A percentile compares a stretch with the other conserved stretches of the same genome.
Conservation (phyloP, 2,329 filamentous ascomycete species). For the Tympanopsis confertula region DNA sequence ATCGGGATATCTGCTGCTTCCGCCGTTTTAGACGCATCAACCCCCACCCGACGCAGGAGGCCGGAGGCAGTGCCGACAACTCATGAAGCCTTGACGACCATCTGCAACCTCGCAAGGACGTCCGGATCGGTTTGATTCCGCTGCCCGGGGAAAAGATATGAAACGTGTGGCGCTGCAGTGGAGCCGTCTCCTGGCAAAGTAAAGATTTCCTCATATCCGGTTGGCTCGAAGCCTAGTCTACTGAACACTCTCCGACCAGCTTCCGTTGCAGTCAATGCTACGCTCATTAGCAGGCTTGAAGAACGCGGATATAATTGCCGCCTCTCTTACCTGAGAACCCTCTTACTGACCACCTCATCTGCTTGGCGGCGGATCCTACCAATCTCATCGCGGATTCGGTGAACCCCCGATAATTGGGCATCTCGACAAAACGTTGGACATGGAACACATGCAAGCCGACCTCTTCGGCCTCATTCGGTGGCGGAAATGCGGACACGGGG, state of each 20-base stretch:
- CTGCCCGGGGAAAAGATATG: too few relatives aligned
- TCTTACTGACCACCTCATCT: slow-evolving; percentile 10
- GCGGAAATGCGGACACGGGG: slow-evolving; percentile 12
- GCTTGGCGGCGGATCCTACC: slow-evolving; percentile 5
- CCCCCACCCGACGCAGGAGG: too few relatives aligned
- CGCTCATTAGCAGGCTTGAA: background rate
- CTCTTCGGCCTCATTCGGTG: slow-evolving; percentile 3
- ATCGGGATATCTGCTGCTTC: too few relatives aligned
- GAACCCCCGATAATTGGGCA: slow-evolving; percentile 7
- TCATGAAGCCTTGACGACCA: too few relatives aligned
- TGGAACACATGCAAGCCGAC: slow-evolving; percentile 23
- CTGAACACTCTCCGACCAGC: slow-evolving; percentile 14
- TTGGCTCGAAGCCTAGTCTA: slow-evolving; percentile 12
- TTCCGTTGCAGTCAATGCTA: slow-evolving; percentile 16
- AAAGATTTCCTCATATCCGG: slow-evolving; percentile 17
- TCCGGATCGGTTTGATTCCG: too few relatives aligned
- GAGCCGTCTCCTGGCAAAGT: too few relatives aligned
- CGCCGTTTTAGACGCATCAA: too few relatives aligned
- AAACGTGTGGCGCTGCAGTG: too few relatives aligned
- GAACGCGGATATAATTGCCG: background rate
- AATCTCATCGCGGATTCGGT: slow-evolving; percentile 10
- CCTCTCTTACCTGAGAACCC: slow-evolving; percentile 14
- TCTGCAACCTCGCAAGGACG: too few relatives aligned
- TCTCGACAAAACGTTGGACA: slow-evolving; percentile 14
- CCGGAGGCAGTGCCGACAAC: too few relatives aligned